Percentiles rank a stretch among this genome's conserved stretches.
Conservation (phyloP, 805 yeast genomes). For the Pichia exigua region DNA sequence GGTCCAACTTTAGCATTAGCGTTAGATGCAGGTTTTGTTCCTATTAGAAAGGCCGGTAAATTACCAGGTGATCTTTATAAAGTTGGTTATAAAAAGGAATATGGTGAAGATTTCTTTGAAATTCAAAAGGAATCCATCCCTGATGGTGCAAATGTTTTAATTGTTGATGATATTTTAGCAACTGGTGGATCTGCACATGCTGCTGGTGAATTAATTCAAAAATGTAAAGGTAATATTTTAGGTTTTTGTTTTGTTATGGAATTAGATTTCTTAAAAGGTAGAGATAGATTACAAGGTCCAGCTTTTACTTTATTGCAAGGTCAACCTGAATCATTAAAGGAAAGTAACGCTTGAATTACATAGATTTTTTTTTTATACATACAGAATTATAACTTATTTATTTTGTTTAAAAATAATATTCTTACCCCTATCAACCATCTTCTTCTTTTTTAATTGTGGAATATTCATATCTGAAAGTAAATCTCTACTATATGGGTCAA, state of each 20-base stretch:
- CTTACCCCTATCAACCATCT: constrained; percentile 21
- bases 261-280: constrained; percentile 89
- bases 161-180: constrained; percentile 95
- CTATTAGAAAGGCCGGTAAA: constrained; percentile 93
- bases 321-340: constrained; percentile 49
- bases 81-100: constrained; percentile 81
- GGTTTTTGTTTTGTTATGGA: constrained; percentile 91
- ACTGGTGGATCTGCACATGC: constrained; percentile 96
- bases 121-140: constrained; percentile 79
- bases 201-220: constrained; percentile 75
- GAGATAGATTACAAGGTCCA: constrained; percentile 77
- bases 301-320: constrained; percentile 85
- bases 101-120: constrained; percentile 85
- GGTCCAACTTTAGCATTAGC: constrained; percentile 94
- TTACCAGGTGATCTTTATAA: constrained; percentile 76
- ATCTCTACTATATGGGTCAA: constrained; percentile 49
- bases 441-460: constrained; percentile 22
- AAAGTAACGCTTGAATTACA: constrained; percentile 1
- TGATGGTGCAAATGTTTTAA: constrained; percentile 69
- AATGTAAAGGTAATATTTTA: constrained; percentile 61
- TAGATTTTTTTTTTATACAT: not conserved
- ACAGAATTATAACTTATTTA: not conserved
- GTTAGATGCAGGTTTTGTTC: constrained; percentile 83
- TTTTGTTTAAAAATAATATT: constrained; percentile 24
- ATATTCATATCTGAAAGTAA: constrained; percentile 14